Percentiles rank a stretch among this genome's conserved stretches.
These are phyloP conservation scores for Kockovaella imperatae DNA, from an alignment of 768 basidiomycete species.

Conservation along the genomic window DNA sequence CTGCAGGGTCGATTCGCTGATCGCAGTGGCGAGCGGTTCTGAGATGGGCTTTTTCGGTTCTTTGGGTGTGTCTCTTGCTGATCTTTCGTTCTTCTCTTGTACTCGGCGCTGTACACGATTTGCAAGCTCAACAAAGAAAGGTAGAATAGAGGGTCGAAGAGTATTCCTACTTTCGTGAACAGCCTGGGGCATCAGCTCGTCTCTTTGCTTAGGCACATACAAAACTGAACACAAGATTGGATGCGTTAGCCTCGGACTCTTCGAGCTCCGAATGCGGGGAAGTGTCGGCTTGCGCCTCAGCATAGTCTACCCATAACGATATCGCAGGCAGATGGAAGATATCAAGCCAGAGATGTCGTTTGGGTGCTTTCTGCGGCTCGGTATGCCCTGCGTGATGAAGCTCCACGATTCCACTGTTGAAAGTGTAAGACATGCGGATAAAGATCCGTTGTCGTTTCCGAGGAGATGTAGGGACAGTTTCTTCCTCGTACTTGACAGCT, in stretches of 20 bases:
- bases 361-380: slow-evolving; percentile 54
- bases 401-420: slow-evolving; percentile 75
- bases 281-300: slow-evolving; percentile 15
- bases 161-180: slow-evolving; percentile 81
- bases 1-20: slow-evolving; percentile 2
- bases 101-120: slow-evolving; percentile 63
- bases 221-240: not conserved
- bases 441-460: slow-evolving; percentile 19
- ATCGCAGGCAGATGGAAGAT: slow-evolving; percentile 51
- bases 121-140: slow-evolving; percentile 72
- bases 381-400: slow-evolving; percentile 54
- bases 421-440: slow-evolving; percentile 61
- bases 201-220: not conserved
- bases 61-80: too few species aligned
- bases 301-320: slow-evolving; percentile 33
- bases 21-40: not conserved
- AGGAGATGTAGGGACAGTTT: slow-evolving; percentile 2
- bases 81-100: too few species aligned
- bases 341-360: slow-evolving; percentile 55
- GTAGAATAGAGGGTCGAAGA: slow-evolving; percentile 69
- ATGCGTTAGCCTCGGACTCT: too few species aligned
- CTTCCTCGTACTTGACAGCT: slow-evolving; percentile 46
- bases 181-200: slow-evolving; percentile 24
- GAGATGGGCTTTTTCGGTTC: not conserved
- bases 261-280: too few species aligned